Evolutionary conservation across 208 protist genomes (phyloP).

Genomic region (Giardia duodenalis): DNA sequence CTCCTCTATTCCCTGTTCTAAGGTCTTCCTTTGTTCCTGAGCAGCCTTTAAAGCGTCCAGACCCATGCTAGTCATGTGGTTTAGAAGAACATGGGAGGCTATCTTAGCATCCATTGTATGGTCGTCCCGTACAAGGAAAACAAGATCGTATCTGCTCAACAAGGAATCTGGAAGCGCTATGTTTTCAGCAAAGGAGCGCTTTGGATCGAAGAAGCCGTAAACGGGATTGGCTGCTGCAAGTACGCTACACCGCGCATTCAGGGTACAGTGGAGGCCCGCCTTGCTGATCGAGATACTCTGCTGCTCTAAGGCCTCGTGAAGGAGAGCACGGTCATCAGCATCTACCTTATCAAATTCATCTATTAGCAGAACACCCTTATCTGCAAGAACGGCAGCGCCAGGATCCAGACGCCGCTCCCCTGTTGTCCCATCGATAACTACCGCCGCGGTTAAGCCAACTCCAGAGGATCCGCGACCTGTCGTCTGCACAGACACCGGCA

Average conservation of each 20-base stretch:
- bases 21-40: background rate
- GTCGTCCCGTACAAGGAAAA: conserved; percentile 94
- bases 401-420: conserved; percentile 79
- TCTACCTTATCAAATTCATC: conserved; percentile 99
- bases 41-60: background rate
- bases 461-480: conserved; percentile 83
- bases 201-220: conserved; percentile 83
- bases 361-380: conserved; percentile 91
- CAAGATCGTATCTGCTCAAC: conserved; percentile 95
- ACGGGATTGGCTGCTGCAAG: conserved; percentile 96
- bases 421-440: conserved; percentile 82
- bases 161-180: conserved; percentile 90
- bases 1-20: background rate
- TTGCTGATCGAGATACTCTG: conserved; percentile 98
- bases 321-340: conserved; percentile 66
- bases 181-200: conserved; percentile 71
- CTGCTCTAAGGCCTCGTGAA: conserved; percentile 96
- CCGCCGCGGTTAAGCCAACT: conserved; percentile 90
- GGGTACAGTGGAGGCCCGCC: conserved; percentile 91
- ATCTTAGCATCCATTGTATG: conserved; percentile 59
- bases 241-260: conserved; percentile 92
- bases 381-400: conserved; percentile 96
- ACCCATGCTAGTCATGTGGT: background rate
- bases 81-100: conserved; percentile 55
- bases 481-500: conserved; percentile 85